Conservation (phyloP, 2,329 filamentous ascomycete species). For the Pezicula rhizophila region DNA sequence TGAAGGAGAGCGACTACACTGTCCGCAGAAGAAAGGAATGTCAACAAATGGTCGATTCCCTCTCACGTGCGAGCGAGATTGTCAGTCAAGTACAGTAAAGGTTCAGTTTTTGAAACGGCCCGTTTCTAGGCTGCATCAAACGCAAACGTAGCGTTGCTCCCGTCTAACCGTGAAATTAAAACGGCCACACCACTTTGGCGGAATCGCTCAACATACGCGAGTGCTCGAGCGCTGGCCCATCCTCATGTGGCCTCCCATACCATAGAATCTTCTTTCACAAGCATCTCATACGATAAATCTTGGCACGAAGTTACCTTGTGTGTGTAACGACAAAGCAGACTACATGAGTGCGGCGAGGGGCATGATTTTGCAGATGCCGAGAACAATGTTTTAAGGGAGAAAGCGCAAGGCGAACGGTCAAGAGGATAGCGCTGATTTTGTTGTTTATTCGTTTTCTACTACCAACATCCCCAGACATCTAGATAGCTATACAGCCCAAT, state of each 20-base stretch:
- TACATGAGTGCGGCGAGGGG: constrained; percentile 10
- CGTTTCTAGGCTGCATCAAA: constrained; percentile 5
- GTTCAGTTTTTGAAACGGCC: not conserved
- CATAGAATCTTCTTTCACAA: constrained; percentile 14
- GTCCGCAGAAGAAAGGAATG: constrained; percentile 93
- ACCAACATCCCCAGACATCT: constrained; percentile 8
- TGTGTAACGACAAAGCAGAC: constrained; percentile 17
- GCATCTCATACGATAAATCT: constrained; percentile 23
- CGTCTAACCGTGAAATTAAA: not conserved
- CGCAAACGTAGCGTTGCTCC: constrained; percentile 1
- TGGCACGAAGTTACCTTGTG: constrained; percentile 6
- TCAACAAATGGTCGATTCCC: constrained; percentile 96
- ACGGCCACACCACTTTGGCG: not conserved
- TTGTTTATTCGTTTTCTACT: constrained; percentile 10
- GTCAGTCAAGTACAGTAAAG: constrained; percentile 63
- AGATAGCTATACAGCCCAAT: constrained; percentile 16
- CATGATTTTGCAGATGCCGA: constrained; percentile 4
- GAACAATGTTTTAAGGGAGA: constrained; percentile 2
- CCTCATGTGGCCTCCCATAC: constrained; percentile 9
- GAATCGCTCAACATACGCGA: no score
- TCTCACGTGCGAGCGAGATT: constrained; percentile 87
- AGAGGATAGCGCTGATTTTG: constrained; percentile 8
- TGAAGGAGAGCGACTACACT: constrained; percentile 98
- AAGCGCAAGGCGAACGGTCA: constrained; percentile 17
- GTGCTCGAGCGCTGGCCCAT: not conserved